Evolutionary conservation across 2,329 filamentous ascomycete genomes (phyloP), one percentile per base, ranked within the genome.

Genomic region (Lachnellula subtilissima): DNA sequence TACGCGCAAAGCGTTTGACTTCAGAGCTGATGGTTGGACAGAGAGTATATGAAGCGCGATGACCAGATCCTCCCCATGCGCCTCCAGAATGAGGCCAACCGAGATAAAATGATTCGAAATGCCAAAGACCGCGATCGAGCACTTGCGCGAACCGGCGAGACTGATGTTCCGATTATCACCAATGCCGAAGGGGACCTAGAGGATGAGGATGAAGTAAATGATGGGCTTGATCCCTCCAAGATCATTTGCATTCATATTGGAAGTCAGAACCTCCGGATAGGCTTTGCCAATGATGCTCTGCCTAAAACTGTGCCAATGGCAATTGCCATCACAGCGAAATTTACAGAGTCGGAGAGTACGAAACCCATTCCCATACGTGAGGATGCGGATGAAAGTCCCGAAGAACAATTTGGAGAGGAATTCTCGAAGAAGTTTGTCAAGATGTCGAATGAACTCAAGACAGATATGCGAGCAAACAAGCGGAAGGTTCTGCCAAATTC

Each of bases 1-100:
- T 23, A 22, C 19, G 12, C 19, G 12, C 19, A 22, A 45, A 19
- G 12, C 8, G 11, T 9, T 4, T 25, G 42, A 17, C 12, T 19
- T 2, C 15, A 22, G 12, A 15, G 42, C 42, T 45, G 19, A 45
- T 22, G 12, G 12, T 9, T 46, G 47, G 9, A 35, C 64, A 96
- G 91, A 59, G 94, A 99, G 70, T 99, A 96, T 67, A 89, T 99
- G 75, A 99, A 99, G 77, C 88, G 93, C 68, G 94, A 99, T 76
- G 94, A 97, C 67, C 94, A 99, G 75, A 86, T 96, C 57, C 84
- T 99, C 36, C 91, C 93, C 12, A 84, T 93, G 54, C 86, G 94
- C 67, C 82, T 96, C 15, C 91, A 96, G 67, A 88, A 86, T 72
- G 94, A 99, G 71, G 91, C 93, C 65, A 87, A 85, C 50, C 82